Evolutionary conservation across 257 asterid genomes (phyloP).

Genomic region (Nicotiana obtusifolia): DNA sequence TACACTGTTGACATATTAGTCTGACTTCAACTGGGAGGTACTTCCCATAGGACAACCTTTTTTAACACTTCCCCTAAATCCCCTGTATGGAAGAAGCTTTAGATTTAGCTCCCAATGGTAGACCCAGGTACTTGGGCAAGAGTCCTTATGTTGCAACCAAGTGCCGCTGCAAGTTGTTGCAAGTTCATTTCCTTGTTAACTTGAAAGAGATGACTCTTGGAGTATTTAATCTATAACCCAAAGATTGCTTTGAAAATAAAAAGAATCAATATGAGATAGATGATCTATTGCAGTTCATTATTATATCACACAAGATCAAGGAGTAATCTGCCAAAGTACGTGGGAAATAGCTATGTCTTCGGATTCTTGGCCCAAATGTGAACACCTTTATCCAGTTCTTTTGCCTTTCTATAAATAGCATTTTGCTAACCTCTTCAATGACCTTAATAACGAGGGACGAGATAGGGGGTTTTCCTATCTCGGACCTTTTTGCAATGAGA

Average conservation of each 20-base stretch:
- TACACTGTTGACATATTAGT: neutral
- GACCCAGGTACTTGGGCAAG: neutral
- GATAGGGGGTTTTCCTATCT: neutral
- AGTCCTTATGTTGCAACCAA: neutral
- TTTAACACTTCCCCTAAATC: neutral
- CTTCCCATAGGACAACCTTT: neutral
- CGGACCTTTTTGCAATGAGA: neutral
- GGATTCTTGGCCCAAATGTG: neutral
- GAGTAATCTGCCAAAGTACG: neutral
- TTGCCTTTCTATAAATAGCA: neutral
- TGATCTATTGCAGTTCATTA: neutral
- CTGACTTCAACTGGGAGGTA: neutral
- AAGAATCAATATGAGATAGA: neutral
- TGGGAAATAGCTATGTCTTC: neutral
- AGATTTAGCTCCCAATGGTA: neutral
- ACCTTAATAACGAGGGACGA: neutral
- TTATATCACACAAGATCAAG: neutral
- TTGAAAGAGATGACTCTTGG: neutral
- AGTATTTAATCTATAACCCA: neutral
- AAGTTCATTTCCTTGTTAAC: neutral
- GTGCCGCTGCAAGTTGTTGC: neutral
- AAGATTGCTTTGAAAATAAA: neutral
- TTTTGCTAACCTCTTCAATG: neutral
- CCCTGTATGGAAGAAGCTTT: neutral
- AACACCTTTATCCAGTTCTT: neutral